Base-by-base conservation (phyloP, 495 filamentous ascomycete genomes). In the Usnea hakonensis region DNA sequence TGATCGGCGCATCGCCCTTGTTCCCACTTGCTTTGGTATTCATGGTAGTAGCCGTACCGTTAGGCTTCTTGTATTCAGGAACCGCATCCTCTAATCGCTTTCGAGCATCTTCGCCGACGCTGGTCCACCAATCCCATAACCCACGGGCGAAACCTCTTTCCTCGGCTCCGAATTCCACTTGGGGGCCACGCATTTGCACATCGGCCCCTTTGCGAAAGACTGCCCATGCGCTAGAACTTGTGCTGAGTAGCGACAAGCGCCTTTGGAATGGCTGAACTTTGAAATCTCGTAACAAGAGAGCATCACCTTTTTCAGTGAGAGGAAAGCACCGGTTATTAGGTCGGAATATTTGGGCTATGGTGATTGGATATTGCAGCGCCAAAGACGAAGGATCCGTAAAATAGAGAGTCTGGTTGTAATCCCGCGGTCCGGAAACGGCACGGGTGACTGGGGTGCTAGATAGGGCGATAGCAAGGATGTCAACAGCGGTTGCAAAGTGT, bases 211-310 rank as follows among this genome's bases (percentile, higher is more conserved):
- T 68, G 21, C 63, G 69, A 68, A 80, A 82, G 1, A 92, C 83
- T 6, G 84, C 88, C 89, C 90, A 95, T 30, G 81, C 76, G 38
- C 79, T 82, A 41, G 76, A 75, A 33, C 76, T 69, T 2, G 72
- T 73, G 61, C 78, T 83, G 38, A 82, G 69, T 9, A 83, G 76
- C 32, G 74, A 74, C 40, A 80, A 67, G 9, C 71, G 71, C 64
- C 73, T 73, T 35, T 80, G 69, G 57, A 75, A 74, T 64, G 71
- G 80, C 59, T 76, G 70, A 17, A 95, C 89, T 58, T 79, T 81
- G 67, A 97, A 91, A 44, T 85, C 79, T 8, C 87, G 81, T 16
- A 98, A 79, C 41, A 98, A 72, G 26, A 96, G 77, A 3, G 86
- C 84, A 65, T 94, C 87, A 10, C 94, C 94, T 19, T 80, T 79